phyloP scores from a whole-genome alignment of 768 basidiomycete species.

The Brasilioporus rufonigricans region DNA sequence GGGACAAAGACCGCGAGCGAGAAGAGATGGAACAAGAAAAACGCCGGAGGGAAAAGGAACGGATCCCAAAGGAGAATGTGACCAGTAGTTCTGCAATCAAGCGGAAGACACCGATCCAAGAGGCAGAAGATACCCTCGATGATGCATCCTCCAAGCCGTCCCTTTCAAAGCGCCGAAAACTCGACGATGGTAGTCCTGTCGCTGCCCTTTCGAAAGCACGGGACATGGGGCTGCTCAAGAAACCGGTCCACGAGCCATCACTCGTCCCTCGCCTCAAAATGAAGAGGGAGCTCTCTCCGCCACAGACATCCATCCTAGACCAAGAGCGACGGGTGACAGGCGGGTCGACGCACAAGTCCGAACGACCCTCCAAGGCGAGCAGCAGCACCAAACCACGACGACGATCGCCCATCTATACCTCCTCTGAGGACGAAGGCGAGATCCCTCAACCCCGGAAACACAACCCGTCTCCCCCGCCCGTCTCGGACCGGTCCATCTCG shows the following conservation, averaged over 20 bases:
- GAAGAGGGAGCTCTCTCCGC: slow-evolving; percentile 38
- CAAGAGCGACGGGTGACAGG: slow-evolving; percentile 10
- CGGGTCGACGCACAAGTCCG: slow-evolving; percentile 13
- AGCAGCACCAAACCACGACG: slow-evolving; percentile 42
- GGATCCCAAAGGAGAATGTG: slow-evolving; percentile 22
- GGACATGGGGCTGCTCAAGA: slow-evolving; percentile 37
- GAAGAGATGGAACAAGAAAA: slow-evolving; percentile 23
- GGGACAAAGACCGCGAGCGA: slow-evolving; percentile 21
- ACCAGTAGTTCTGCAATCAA: slow-evolving; percentile 27
- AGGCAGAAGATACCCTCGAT: slow-evolving; percentile 32
- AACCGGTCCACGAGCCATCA: slow-evolving; percentile 31
- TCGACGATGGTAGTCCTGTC: slow-evolving; percentile 33
- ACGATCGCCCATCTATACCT: slow-evolving; percentile 62
- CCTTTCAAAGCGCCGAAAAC: slow-evolving; percentile 43
- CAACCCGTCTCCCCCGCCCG: slow-evolving; percentile 27
- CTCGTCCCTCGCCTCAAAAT: slow-evolving; percentile 30
- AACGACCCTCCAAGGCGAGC: slow-evolving; percentile 20
- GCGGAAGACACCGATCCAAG: slow-evolving; percentile 38
- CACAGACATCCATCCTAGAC: slow-evolving; percentile 11
- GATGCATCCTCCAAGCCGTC: slow-evolving; percentile 12
- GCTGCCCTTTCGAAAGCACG: slow-evolving; percentile 15
- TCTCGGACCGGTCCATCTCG: slow-evolving; percentile 22
- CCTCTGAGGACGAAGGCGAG: slow-evolving; percentile 61
- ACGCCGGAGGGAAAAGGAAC: slow-evolving; percentile 25
- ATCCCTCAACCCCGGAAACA: slow-evolving; percentile 29